Conservation (phyloP, 768 basidiomycete genomes). For the Podaxis sp. region DNA sequence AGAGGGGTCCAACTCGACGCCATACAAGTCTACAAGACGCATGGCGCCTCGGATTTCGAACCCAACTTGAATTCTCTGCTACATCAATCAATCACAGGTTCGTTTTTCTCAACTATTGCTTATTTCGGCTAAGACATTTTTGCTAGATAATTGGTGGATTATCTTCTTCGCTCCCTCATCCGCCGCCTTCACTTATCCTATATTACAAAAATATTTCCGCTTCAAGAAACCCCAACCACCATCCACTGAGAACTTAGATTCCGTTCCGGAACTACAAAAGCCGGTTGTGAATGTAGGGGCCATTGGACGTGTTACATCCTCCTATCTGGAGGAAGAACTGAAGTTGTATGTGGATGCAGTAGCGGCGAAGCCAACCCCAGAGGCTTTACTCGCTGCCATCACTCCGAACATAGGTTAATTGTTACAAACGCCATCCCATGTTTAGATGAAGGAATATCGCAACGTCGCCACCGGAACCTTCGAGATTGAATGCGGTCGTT, state of each 20-base stretch:
- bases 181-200: constrained; percentile 15
- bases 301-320: constrained; percentile 20
- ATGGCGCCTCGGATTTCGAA: constrained; percentile 50
- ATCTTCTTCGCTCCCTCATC: constrained; percentile 22
- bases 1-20: constrained; percentile 43
- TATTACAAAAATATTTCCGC: constrained; percentile 16
- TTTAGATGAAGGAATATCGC: too few relatives aligned
- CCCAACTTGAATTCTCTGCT: constrained; percentile 31
- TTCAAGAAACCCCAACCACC: not conserved
- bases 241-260: not conserved
- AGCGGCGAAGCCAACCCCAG: constrained; percentile 19
- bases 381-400: constrained; percentile 14
- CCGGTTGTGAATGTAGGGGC: constrained; percentile 13
- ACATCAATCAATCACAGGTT: not conserved
- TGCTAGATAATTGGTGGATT: constrained; percentile 20
- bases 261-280: not conserved
- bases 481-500: too few relatives aligned
- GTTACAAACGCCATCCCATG: too few relatives aligned
- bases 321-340: constrained; percentile 18
- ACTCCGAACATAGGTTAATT: not conserved
- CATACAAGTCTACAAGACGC: constrained; percentile 73
- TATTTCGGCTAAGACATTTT: not conserved
- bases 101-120: not conserved
- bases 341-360: constrained; percentile 12
- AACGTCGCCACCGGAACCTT: too few relatives aligned